These are phyloP conservation scores for Pseudocercospora cruenta DNA, from an alignment of 2,329 filamentous ascomycete genomes.

Conservation along the genomic window DNA sequence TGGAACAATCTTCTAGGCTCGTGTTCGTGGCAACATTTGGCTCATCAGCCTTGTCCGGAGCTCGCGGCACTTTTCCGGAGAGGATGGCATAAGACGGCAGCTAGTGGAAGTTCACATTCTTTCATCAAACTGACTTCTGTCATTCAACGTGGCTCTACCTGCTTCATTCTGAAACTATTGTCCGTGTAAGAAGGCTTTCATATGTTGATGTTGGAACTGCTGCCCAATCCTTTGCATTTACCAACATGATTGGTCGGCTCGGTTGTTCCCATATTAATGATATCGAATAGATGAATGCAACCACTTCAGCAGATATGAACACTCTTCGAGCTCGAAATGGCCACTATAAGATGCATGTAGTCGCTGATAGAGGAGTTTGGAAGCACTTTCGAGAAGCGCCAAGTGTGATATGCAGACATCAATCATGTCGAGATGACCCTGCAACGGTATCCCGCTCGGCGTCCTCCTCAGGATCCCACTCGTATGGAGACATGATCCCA, in stretches of 20 bases:
- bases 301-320: neutral
- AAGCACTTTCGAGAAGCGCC: neutral
- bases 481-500: neutral
- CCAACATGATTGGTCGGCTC: slow-evolving; percentile 1
- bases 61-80: neutral
- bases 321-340: neutral
- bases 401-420: neutral
- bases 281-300: neutral
- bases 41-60: neutral
- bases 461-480: neutral
- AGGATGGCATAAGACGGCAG: neutral
- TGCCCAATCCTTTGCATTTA: neutral
- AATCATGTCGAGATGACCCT: neutral
- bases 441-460: neutral
- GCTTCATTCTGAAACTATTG: neutral
- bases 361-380: neutral
- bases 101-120: slow-evolving; percentile 5
- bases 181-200: neutral
- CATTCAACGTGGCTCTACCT: neutral
- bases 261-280: neutral
- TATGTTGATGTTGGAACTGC: neutral
- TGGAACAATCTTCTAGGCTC: neutral
- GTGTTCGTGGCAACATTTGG: neutral
- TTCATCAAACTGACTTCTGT: slow-evolving; percentile 3
- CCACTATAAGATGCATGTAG: neutral